Evolutionary conservation across 441 rosid genomes (phyloP), one percentile per base, ranked within the genome.

Genomic region (Populus hybrid): DNA sequence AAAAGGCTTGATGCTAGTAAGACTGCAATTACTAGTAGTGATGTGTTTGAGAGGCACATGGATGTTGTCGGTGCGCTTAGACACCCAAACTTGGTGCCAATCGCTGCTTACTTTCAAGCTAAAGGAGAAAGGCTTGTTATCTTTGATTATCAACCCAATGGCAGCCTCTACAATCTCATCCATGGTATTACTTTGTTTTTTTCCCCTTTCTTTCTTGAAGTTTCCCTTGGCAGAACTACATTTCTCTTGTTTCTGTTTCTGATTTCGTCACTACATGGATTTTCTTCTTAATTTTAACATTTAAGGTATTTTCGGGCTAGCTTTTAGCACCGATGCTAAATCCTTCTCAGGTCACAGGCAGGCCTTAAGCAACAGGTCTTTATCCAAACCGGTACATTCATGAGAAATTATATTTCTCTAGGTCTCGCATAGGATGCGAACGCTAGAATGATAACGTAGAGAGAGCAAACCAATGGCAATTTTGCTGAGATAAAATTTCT

Each of bases 101-200:
- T 95, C 24, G 82, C 90, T 69, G 90, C 97, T 28, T 93, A 87
- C 79, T 91, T 93, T 28, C 97, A 93, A 78, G 95, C 93, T 14
- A 89, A 84, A 75, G 95, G 92, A 71, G 98, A 95, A 77, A 83
- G 98, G 82, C 90, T 95, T 0, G 89, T 93, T 72, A 81, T 93
- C 63, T 95, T 90, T 65, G 97, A 95, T 76, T 93, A 91, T 78
- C 89, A 92, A 76, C 97, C 96, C 80, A 93, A 93, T 84, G 99
- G 99, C 85, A 93, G 97, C 75, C 94, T 95, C 84, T 86, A 76
- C 77, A 89, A 91, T 35, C 92, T 95, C 75, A 85, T 93, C 75
- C 98, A 94, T 72, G 98, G 99, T 90, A 81, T n/a, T 21, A 2
- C 66, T 10, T 73, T 16, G 18, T 46, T 46, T 40, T 12, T 14